A percentile compares a stretch with the other conserved stretches of the same genome.
Evolutionary conservation across 2,329 filamentous ascomycete species (phyloP).

Genomic region (Neonectria sp.): DNA sequence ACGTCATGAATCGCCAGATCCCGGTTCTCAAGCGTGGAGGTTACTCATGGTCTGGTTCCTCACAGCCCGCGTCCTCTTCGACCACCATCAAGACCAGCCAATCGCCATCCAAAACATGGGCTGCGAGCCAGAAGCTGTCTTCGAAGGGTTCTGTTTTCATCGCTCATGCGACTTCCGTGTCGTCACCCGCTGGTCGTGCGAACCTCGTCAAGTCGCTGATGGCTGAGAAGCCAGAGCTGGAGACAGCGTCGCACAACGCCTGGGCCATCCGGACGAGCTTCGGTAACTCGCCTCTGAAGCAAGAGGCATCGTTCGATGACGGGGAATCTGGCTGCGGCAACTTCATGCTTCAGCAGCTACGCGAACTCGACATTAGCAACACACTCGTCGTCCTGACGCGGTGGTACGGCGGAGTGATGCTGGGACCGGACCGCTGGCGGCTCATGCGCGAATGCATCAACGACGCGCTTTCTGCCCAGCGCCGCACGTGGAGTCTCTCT

Average conservation of each 20-base stretch:
- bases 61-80: conserved; percentile 35
- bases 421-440: conserved; percentile 74
- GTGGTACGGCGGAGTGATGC: conserved; percentile 75
- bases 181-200: conserved; percentile 59
- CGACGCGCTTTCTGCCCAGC: conserved; percentile 67
- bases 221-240: conserved; percentile 63
- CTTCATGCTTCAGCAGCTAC: conserved; percentile 69
- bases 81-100: conserved; percentile 37
- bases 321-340: conserved; percentile 73
- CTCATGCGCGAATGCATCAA: conserved; percentile 72
- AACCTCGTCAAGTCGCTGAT: conserved; percentile 64
- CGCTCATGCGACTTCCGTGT: conserved; percentile 62
- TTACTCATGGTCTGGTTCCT: conserved; percentile 65
- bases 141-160: conserved; percentile 71
- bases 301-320: conserved; percentile 71
- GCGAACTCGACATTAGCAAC: conserved; percentile 65
- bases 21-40: conserved; percentile 84
- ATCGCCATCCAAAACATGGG: conserved; percentile 59
- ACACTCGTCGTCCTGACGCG: conserved; percentile 72
- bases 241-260: conserved; percentile 71
- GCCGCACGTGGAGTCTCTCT: conserved; percentile 53
- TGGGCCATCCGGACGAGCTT: conserved; percentile 62
- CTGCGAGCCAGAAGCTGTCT: conserved; percentile 65
- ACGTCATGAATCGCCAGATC: conserved; percentile 80
- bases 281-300: conserved; percentile 56